Evolutionary conservation across 495 filamentous ascomycete genomes (phyloP), one percentile per base, ranked within the genome.

Genomic region (Terfezia claveryi): DNA sequence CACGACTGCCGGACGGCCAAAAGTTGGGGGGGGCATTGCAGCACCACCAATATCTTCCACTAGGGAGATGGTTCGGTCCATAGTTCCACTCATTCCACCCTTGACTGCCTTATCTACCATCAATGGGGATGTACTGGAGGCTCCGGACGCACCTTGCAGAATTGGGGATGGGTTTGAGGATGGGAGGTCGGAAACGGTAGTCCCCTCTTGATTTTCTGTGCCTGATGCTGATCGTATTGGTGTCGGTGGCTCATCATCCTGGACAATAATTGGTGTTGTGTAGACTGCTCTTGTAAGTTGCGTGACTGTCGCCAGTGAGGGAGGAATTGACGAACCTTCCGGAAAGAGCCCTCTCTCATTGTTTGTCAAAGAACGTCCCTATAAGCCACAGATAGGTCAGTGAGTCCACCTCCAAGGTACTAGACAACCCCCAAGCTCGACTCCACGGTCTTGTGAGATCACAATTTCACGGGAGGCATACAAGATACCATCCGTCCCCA

Each of bases 401-500:
- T 32, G 27, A 5, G 7, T 32, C 49, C 53, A 60, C 56, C 49
- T 53, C 41, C 38, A 52, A 54, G 56, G 58, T 49, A 60, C 59
- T 60, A 60, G 58, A 37, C 52, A 32, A 32, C 2, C 27, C n/a
- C 4, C 27, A 32, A 32, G 58, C 55, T 59, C 57, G 38, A 37
- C 58, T 50, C 58, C 55, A 46, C 52, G 53, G 56, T 57, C 53
- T 60, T 55, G 55, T 57, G 52, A 52, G 37, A 55, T 37, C 17
- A 12, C 27, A 38, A 59, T 32, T 59, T 59, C 49, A 52, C 49
- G 57, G 57, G 44, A 60, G 14, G 38, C 80, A 80, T 32, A 93
- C 92, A 59, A 94, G 68, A 70, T 85, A 99, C 92, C 92, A 99
- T 54, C 91, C 92, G 71, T 99, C 92, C 52, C 84, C 84, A 68